These are phyloP conservation scores for Trypanosoma melophagium DNA, from an alignment of 208 protist species.

Conservation along the genomic window DNA sequence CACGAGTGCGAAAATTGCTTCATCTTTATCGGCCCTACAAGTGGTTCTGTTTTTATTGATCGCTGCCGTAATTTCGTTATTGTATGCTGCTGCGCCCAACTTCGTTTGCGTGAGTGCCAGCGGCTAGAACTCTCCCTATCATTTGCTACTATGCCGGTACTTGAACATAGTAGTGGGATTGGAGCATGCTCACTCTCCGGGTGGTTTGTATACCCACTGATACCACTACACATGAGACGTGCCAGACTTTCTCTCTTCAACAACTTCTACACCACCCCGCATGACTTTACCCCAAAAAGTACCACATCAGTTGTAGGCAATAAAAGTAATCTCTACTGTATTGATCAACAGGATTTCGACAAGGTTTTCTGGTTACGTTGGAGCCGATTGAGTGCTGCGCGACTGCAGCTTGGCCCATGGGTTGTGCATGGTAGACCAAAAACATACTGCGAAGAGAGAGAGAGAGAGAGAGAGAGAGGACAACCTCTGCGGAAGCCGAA, in stretches of 20 bases:
- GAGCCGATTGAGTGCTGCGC: not conserved
- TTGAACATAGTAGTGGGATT: constrained; percentile 30
- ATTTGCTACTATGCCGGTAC: constrained; percentile 22
- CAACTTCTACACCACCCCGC: constrained; percentile 39
- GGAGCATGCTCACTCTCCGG: constrained; percentile 26
- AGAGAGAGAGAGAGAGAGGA: too few relatives aligned
- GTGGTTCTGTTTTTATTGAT: constrained; percentile 30
- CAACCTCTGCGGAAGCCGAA: too few relatives aligned
- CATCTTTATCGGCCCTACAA: constrained; percentile 41
- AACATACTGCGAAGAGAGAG: too few relatives aligned
- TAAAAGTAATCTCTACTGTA: constrained; percentile 13
- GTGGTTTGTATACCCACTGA: constrained; percentile 38
- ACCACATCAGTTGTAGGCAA: not conserved
- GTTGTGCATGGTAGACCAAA: too few relatives aligned
- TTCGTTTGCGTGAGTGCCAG: constrained; percentile 27
- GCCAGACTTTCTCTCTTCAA: constrained; percentile 37
- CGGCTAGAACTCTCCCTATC: constrained; percentile 20
- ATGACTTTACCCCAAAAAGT: constrained; percentile 17
- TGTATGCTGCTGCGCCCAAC: constrained; percentile 26
- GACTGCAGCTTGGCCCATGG: too few relatives aligned
- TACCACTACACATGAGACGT: constrained; percentile 29
- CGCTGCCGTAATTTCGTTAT: constrained; percentile 33
- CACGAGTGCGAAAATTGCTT: constrained; percentile 25
- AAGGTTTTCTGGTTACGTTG: constrained; percentile 3
- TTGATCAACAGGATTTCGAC: constrained; percentile 8